phyloP scores from a whole-genome alignment of 306 rosid genomes.

The Vigna unguiculata region DNA sequence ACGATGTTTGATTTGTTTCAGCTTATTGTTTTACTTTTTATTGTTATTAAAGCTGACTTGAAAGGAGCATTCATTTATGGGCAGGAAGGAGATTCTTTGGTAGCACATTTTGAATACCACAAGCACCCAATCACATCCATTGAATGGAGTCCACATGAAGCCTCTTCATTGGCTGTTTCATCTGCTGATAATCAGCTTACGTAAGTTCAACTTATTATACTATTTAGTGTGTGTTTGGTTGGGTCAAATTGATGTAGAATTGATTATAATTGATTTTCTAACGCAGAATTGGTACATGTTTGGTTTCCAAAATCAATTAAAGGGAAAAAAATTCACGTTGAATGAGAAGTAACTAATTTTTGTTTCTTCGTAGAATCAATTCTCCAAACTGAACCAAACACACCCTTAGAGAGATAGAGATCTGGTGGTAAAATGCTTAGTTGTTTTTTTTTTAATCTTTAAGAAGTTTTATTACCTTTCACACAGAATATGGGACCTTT shows the following conservation, averaged over 20 bases:
- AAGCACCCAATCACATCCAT: constrained; percentile 90
- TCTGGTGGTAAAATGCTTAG: background rate
- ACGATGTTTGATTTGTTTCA: constrained; percentile 23
- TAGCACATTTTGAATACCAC: constrained; percentile 90
- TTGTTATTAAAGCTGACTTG: constrained; percentile 35
- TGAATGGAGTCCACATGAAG: constrained; percentile 97
- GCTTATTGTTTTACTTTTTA: background rate
- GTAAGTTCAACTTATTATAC: constrained; percentile 59
- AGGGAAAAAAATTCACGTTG: no score
- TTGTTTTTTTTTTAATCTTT: background rate
- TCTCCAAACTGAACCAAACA: no score
- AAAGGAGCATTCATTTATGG: constrained; percentile 38
- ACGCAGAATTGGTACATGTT: no score
- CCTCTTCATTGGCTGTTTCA: constrained; percentile 85
- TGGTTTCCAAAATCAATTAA: no score
- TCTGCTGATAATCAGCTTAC: constrained; percentile 96
- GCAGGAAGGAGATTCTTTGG: constrained; percentile 82
- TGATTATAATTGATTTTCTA: no score
- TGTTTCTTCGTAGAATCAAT: no score
- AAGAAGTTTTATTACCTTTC: constrained; percentile 28
- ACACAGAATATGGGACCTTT: constrained; percentile 97
- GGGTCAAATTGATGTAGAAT: no score
- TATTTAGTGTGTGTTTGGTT: no score
- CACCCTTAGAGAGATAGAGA: no score
- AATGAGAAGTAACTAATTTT: no score